phyloP scores from a whole-genome alignment of 1,139 yeast species.

The Pneumocystis jirovecii region DNA sequence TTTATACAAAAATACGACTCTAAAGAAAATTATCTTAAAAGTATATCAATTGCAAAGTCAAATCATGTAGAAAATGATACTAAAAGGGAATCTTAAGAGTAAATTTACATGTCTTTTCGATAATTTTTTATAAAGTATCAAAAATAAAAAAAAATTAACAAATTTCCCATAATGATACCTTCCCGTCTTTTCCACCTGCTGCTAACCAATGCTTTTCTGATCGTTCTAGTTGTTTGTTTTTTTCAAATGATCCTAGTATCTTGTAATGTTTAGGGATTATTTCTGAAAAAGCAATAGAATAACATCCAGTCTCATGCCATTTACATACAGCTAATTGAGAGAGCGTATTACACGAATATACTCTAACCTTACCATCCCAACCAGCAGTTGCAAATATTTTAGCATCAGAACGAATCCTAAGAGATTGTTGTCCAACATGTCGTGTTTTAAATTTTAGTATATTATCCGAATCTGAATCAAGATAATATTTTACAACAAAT shows the following conservation, averaged over 20 bases:
- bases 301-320: background rate
- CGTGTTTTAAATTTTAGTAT: background rate
- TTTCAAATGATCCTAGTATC: background rate
- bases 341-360: background rate
- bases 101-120: background rate
- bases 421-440: background rate
- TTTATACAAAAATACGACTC: background rate
- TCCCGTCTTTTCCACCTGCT: conserved; percentile 1
- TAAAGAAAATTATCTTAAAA: background rate
- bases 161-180: background rate
- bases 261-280: background rate
- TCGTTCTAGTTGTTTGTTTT: background rate
- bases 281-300: background rate
- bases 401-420: background rate
- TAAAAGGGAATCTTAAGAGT: background rate
- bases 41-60: background rate
- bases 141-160: background rate
- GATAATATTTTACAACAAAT: background rate
- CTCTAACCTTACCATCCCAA: background rate
- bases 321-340: background rate
- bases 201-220: background rate
- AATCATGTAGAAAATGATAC: background rate
- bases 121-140: too few relatives aligned
- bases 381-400: background rate
- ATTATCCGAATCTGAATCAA: background rate